Evolutionary conservation across 768 basidiomycete species (phyloP).

Genomic region (Amanita thiersii): DNA sequence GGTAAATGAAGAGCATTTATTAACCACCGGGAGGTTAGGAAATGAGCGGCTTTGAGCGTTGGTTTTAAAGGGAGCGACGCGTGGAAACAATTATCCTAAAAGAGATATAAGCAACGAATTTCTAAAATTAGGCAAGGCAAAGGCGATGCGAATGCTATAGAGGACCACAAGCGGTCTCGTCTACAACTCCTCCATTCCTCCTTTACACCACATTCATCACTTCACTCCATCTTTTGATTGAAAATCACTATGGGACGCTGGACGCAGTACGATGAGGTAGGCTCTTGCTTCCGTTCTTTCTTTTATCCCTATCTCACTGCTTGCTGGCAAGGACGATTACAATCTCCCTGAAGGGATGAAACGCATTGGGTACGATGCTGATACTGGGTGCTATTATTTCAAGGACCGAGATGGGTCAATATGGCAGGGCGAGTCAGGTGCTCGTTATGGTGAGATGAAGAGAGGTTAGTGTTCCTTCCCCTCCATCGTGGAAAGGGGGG

Average conservation of each 20-base stretch:
- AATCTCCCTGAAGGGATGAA: constrained; percentile 50
- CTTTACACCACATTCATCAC: no score
- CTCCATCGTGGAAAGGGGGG: neutral
- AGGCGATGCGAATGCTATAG: constrained; percentile 1
- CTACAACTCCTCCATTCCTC: no score
- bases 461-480: constrained; percentile 29
- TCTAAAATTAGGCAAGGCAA: neutral
- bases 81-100: neutral
- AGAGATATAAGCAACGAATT: neutral
- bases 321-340: constrained; percentile 34
- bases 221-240: neutral
- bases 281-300: constrained; percentile 8
- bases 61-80: no score
- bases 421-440: constrained; percentile 53
- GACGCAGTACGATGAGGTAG: constrained; percentile 39
- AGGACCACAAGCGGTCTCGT: no score
- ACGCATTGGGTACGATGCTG: constrained; percentile 72
- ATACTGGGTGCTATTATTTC: constrained; percentile 60
- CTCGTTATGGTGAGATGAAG: constrained; percentile 52
- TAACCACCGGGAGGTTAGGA: no score
- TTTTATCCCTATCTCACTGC: neutral
- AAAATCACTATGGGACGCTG: constrained; percentile 24
- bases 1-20: no score
- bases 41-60: no score
- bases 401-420: constrained; percentile 44